These are phyloP conservation scores for Litsea cubeba DNA, from an alignment of 164 flowering plant genomes.

Conservation along the genomic window DNA sequence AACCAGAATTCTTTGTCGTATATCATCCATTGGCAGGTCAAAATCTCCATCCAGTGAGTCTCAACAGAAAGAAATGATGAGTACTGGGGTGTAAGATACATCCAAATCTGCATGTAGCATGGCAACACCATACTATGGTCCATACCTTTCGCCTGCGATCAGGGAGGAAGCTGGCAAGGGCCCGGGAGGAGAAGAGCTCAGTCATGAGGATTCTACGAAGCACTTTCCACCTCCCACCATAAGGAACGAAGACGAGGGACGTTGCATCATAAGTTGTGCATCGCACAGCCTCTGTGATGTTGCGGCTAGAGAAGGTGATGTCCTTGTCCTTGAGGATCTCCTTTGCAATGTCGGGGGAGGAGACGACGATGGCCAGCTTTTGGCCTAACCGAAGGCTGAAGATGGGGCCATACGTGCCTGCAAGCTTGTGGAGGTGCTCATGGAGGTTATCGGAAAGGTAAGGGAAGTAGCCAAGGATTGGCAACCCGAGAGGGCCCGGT, in stretches of 20 bases:
- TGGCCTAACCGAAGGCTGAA: constrained; percentile 29
- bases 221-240: constrained; percentile 24
- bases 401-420: constrained; percentile 21
- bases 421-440: constrained; percentile 23
- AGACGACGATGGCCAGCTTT: constrained; percentile 27
- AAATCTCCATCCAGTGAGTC: too few relatives aligned
- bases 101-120: too few relatives aligned
- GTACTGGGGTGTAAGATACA: too few relatives aligned
- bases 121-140: background rate
- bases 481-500: constrained; percentile 31
- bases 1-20: too few relatives aligned
- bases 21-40: too few relatives aligned
- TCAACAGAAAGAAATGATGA: too few relatives aligned
- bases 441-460: constrained; percentile 26
- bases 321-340: constrained; percentile 30
- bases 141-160: constrained; percentile 21
- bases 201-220: constrained; percentile 27
- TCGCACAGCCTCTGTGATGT: constrained; percentile 27
- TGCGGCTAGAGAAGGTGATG: constrained; percentile 26
- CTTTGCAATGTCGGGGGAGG: constrained; percentile 21
- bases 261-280: constrained; percentile 23
- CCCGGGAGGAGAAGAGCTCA: constrained; percentile 25
- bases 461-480: constrained; percentile 25
- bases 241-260: constrained; percentile 26
- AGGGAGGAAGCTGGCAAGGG: constrained; percentile 23